phyloP scores from a whole-genome alignment of 2,329 filamentous ascomycete species.

The Helotiales sp. region DNA sequence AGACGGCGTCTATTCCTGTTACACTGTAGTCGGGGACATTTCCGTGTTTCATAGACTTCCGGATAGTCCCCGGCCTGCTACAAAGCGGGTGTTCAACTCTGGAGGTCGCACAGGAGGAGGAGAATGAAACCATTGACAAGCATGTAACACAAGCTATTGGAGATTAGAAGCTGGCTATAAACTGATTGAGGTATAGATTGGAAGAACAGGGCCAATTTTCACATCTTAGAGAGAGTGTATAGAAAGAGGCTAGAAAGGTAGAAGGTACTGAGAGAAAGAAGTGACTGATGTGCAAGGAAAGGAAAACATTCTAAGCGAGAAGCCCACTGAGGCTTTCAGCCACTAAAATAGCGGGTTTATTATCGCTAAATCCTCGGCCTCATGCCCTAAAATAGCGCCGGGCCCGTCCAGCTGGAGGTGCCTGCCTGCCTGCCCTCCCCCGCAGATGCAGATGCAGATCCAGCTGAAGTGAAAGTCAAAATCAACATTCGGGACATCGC shows the following conservation, averaged over 20 bases:
- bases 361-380: background rate
- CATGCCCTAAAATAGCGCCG: background rate
- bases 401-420: background rate
- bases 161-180: too few species aligned
- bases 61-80: background rate
- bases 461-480: background rate
- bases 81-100: too few species aligned
- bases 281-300: too few species aligned
- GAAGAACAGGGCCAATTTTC: too few species aligned
- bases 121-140: too few species aligned
- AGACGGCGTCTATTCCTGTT: background rate
- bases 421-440: background rate
- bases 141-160: too few species aligned
- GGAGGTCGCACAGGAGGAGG: too few species aligned
- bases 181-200: too few species aligned
- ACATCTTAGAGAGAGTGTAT: too few species aligned
- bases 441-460: background rate
- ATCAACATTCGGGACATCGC: background rate
- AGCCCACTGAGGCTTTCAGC: background rate
- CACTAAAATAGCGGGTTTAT: background rate
- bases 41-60: background rate
- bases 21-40: background rate
- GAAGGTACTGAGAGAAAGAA: too few species aligned
- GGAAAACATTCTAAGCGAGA: background rate
- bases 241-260: too few species aligned